Evolutionary conservation across 2,329 filamentous ascomycete species (phyloP), one percentile per base, ranked within the genome.

Genomic region (Atkinsonella texensis): DNA sequence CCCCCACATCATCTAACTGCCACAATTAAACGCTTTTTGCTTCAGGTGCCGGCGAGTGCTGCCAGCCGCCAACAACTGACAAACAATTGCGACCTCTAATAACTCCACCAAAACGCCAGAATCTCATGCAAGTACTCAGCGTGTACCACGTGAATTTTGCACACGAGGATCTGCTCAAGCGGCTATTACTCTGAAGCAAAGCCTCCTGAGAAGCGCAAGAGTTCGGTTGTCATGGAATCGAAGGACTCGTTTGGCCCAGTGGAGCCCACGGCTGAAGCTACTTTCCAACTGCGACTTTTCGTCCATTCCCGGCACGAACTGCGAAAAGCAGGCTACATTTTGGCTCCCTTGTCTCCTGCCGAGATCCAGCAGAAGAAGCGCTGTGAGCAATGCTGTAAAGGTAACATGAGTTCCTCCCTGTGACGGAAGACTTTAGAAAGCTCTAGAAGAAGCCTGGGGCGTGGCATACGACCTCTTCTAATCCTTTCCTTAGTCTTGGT

Each of bases 311-410:
- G 38, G 11, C 32, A 55, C 23, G 51, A 58, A 11, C 50, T 66
- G 5, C 47, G 55, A 28, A 60, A 56, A 40, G 56, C 53, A 9
- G 63, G 63, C 35, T 67, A 65, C 43, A 50, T 64, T 17, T 35
- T 65, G 10, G 39, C 46, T 2, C 60, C 62, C 46, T 56, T 66
- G 7, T 56, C 59, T 3, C 18, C 38, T 17, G 46, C 51, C 1
- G 63, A 67, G 12, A 48, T 68, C 3, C 55, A 64, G 7, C 59
- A 57, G n/a, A 68, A 67, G 57, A 60, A 56, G 44, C 60, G 64
- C 18, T 68, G 65, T 53, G 50, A 46, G 18, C 54, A 52, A 20
- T 68, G 65, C 50, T 49, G 48, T 39, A 59, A 61, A 45, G 53
- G 62, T 64, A 45, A 56, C 53, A 9, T 17, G 31, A 48, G n/a